These are phyloP conservation scores for Phoma sp. DNA, from an alignment of 2,329 filamentous ascomycete genomes.

Conservation along the genomic window DNA sequence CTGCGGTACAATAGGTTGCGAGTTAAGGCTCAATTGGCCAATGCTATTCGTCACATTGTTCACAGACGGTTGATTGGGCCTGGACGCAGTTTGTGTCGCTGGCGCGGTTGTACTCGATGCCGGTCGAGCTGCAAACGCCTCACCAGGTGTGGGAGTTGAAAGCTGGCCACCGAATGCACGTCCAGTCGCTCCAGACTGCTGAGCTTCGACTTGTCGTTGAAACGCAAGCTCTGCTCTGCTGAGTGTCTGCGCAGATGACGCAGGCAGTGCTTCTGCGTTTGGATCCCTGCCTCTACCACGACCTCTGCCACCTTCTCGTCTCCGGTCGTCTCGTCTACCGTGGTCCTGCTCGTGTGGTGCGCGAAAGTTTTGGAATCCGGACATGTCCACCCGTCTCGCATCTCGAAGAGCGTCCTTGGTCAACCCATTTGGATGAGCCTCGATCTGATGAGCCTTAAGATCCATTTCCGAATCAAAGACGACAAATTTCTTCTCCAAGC, in stretches of 20 bases:
- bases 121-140: constrained; percentile 57
- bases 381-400: constrained; percentile 84
- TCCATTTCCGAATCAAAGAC: constrained; percentile 96
- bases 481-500: constrained; percentile 95
- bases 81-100: constrained; percentile 50
- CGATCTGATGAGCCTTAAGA: constrained; percentile 89
- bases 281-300: constrained; percentile 80
- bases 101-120: constrained; percentile 49
- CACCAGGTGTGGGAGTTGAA: constrained; percentile 59
- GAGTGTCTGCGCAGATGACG: constrained; percentile 79
- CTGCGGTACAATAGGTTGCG: constrained; percentile 35
- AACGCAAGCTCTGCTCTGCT: constrained; percentile 88
- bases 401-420: constrained; percentile 86
- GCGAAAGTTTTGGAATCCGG: constrained; percentile 77
- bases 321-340: constrained; percentile 52
- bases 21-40: constrained; percentile 44
- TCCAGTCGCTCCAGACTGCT: constrained; percentile 80
- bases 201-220: constrained; percentile 90
- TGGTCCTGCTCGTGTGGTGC: constrained; percentile 71
- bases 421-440: constrained; percentile 78
- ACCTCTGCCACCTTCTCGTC: constrained; percentile 57
- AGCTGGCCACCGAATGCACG: constrained; percentile 87
- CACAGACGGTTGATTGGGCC: constrained; percentile 31
- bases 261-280: constrained; percentile 79
- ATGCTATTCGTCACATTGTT: constrained; percentile 31